These are phyloP conservation scores for Leishmania guyanensis DNA, from an alignment of 208 protist species.

Conservation along the genomic window DNA sequence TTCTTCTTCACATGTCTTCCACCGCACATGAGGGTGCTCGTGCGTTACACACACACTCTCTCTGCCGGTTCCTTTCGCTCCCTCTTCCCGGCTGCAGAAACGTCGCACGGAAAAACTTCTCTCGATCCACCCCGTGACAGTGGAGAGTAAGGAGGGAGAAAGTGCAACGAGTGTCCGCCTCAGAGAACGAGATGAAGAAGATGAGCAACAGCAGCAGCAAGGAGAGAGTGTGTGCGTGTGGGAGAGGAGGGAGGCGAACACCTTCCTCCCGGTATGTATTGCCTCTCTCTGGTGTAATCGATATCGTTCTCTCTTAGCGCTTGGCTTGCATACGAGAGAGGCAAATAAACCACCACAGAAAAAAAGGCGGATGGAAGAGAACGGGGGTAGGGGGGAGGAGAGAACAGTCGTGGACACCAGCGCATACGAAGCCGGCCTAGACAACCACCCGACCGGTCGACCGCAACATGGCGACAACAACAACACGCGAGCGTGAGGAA, in stretches of 20 bases:
- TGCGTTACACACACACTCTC: background rate
- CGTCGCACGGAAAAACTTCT: too few species aligned
- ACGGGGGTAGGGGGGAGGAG: too few species aligned
- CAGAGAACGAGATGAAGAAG: background rate
- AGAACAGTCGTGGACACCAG: too few species aligned
- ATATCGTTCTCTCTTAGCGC: background rate
- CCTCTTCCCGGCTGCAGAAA: background rate
- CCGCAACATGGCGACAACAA: background rate
- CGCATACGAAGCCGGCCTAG: too few species aligned
- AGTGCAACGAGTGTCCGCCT: too few species aligned
- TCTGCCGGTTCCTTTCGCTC: background rate
- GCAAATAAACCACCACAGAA: background rate
- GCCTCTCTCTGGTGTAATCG: too few species aligned
- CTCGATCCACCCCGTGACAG: background rate
- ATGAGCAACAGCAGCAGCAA: background rate
- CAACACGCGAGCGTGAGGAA: background rate
- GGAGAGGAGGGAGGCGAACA: too few species aligned
- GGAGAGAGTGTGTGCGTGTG: background rate
- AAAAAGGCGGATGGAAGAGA: too few species aligned
- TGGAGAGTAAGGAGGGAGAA: background rate
- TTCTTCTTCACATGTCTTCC: background rate
- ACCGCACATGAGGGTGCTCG: background rate
- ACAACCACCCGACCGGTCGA: too few species aligned
- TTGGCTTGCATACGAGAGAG: background rate
- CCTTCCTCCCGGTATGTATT: too few species aligned